Evolutionary conservation across 2,329 filamentous ascomycete species (phyloP), one percentile per base, ranked within the genome.

Genomic region (Botryotinia calthae): DNA sequence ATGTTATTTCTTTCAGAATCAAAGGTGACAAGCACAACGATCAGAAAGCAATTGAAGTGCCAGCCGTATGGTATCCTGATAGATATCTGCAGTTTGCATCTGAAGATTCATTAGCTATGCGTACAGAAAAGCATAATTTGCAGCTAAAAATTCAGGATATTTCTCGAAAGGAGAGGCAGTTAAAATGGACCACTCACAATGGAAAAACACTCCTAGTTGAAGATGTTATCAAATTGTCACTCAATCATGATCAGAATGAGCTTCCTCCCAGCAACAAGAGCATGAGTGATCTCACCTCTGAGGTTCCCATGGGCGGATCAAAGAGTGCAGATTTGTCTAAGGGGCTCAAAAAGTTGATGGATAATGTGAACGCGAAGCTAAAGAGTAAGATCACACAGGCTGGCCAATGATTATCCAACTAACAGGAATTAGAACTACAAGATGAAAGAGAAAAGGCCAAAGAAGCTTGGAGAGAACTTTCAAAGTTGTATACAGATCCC

Each of bases 1-100:
- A 88, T n/a, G 82, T 88, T 5, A 76, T 89, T 37, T 83, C 83
- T 12, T 81, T 89, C 54, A 83, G 83, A 61, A 77, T 89, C 20
- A 76, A 77, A 28, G 81, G 82, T 25, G 82, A 82, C 6, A 84
- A 84, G 31, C 16, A 28, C 25, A 66, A 67, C 2, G 81, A 84
- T 7, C 77, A 80, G 12, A 83, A 83, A 62, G 82, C 82, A 4
- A 81, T 87, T 59, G 85, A 87, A 5, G 84, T 89, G 48, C 87
- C 87, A 9, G 80, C 81, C 59, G 80, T 84, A 20, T 84, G 88
- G 74, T 88, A 87, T 75, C 84, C 86, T 1, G 87, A 89, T 78
- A 84, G 83, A n/a, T 89, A 88, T 73, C 79, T 87, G 69, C 80
- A 82, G 65, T 79, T 77, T 18, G 83, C 84, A 22, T 84, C 84